Evolutionary conservation across 208 protist genomes (phyloP).

Genomic region (Angomonas deanei): DNA sequence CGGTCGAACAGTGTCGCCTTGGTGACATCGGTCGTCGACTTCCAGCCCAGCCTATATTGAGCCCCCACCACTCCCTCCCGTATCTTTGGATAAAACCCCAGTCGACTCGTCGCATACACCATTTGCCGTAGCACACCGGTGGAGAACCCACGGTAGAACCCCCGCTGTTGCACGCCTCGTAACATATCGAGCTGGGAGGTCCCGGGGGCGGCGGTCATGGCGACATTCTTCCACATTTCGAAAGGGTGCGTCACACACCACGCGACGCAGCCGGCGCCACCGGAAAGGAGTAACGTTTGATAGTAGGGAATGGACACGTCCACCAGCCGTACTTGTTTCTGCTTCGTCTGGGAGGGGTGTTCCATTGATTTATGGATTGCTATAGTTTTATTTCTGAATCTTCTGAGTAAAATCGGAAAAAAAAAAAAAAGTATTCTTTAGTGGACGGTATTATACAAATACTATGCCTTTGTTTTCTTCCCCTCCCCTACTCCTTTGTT

Average conservation of each 20-base stretch:
- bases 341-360: not conserved
- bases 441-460: not conserved
- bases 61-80: slow-evolving; percentile 60
- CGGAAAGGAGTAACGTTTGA: slow-evolving; percentile 68
- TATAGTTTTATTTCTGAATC: not conserved
- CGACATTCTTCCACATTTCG: slow-evolving; percentile 91
- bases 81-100: slow-evolving; percentile 89
- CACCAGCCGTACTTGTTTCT: not conserved
- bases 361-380: not conserved
- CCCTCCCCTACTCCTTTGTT: too few relatives aligned
- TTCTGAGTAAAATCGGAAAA: not conserved
- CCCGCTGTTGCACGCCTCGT: slow-evolving; percentile 35
- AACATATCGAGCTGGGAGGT: slow-evolving; percentile 42
- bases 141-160: slow-evolving; percentile 76
- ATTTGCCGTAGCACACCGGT: slow-evolving; percentile 77
- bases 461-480: too few relatives aligned
- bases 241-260: slow-evolving; percentile 91
- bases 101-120: slow-evolving; percentile 83
- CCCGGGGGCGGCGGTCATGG: slow-evolving; percentile 64
- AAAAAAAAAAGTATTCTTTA: not conserved
- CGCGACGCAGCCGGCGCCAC: slow-evolving; percentile 74
- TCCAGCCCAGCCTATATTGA: slow-evolving; percentile 37
- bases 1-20: slow-evolving; percentile 59
- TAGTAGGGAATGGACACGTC: slow-evolving; percentile 32
- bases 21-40: slow-evolving; percentile 31